Evolutionary conservation across 441 rosid genomes (phyloP).

Genomic region (Populus trichocarpa): DNA sequence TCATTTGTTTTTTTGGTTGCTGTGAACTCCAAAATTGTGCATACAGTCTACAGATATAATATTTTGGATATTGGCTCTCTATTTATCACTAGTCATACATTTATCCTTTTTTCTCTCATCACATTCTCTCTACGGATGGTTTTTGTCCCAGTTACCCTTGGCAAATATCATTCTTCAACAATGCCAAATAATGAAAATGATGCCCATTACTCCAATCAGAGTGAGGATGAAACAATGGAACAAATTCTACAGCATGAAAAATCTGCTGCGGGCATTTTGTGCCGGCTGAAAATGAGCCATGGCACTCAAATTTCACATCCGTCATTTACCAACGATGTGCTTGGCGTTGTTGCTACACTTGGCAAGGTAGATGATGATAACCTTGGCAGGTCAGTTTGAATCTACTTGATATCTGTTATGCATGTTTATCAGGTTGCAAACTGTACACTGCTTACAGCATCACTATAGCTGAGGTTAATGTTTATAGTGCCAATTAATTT

Average conservation of each 20-base stretch:
- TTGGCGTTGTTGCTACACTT: conserved; percentile 77
- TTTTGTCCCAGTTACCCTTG: conserved; percentile 48
- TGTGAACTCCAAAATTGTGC: conserved; percentile 2
- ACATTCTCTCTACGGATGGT: not conserved
- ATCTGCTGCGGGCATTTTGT: conserved; percentile 70
- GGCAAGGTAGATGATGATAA: conserved; percentile 71
- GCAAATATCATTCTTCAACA: conserved; percentile 51
- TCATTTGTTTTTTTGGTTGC: not conserved
- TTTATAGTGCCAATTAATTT: not conserved
- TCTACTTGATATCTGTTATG: conserved; percentile 6
- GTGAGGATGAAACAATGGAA: conserved; percentile 48
- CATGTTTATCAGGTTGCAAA: not conserved
- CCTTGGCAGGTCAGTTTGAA: conserved; percentile 61
- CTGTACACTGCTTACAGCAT: not conserved
- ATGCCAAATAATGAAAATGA: conserved; percentile 25
- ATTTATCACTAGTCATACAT: not conserved
- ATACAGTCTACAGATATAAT: not conserved
- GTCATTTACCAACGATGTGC: conserved; percentile 43
- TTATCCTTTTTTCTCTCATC: not conserved
- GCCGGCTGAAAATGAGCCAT: conserved; percentile 42
- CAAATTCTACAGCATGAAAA: conserved; percentile 50
- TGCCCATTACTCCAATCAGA: conserved; percentile 34
- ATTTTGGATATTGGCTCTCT: not conserved
- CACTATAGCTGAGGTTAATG: not conserved
- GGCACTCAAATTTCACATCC: conserved; percentile 39